Evolutionary conservation across 257 asterid species (phyloP), one percentile per base, ranked within the genome.

Genomic region (Avicennia marina): DNA sequence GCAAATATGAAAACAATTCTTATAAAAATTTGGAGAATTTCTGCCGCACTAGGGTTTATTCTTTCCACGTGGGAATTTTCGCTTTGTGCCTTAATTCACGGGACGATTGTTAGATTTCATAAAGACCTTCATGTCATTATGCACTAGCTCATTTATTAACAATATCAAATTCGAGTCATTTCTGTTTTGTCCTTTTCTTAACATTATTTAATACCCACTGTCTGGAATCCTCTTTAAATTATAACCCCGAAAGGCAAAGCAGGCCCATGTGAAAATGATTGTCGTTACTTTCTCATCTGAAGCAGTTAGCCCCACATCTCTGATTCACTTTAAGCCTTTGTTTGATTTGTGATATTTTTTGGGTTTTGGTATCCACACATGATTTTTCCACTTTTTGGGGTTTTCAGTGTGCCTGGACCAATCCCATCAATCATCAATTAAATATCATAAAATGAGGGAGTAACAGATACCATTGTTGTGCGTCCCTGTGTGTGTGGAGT

Each of bases 61-160:
- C 5, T 29, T 29, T 29, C 33, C 33, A 29, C 7, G 33, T 29
- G 33, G 33, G 33, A 29, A 29, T 29, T 43, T 32, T 58, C 65
- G 32, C 70, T 73, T 77, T 69, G 13, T 29, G 50, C 75, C 80
- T 72, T 47, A 40, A 70, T 77, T 60, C 52, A 64, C 71, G 83
- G 77, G 65, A 33, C 54, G 46, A 39, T 53, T 25, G 46, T 50
- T 27, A 25, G 24, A 26, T 31, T 47, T 32, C 15, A 11, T 6
- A 32, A 32, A 12, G 44, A 7, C 53, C 22, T 47, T 31, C 21
- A 31, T n/a, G n/a, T n/a, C n/a, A n/a, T n/a, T n/a, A n/a, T n/a
- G n/a, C n/a, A n/a, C n/a, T n/a, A n/a, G n/a, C n/a, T n/a, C n/a
- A n/a, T n/a, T n/a, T n/a, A n/a, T n/a, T n/a, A n/a, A n/a, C n/a